Base-by-base conservation (phyloP, 108 stramenopile genomes). In the Cyclotella distinguenda region DNA sequence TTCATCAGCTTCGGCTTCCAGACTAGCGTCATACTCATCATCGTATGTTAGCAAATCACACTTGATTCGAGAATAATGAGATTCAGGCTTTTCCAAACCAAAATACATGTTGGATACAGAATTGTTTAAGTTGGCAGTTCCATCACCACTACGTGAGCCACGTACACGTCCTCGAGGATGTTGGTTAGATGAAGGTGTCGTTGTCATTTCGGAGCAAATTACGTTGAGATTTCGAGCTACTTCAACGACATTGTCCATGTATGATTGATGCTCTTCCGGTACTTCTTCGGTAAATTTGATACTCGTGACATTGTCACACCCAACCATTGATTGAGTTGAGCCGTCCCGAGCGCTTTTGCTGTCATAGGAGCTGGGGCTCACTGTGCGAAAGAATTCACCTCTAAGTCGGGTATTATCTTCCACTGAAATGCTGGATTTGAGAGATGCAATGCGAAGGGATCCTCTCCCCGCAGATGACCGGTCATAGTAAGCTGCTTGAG, bases 41-140 rank as follows among this genome's bases (percentile, higher is more conserved):
- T 72, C 71, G n/a, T 72, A 72, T 5, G 71, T 72, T 49, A 72
- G 53, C 28, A 72, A 52, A 43, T 72, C 71, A 40, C 54, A 64
- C 55, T 72, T 72, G 42, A 33, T 42, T 22, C 32, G 36, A 23
- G 60, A 72, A 49, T 72, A 72, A 26, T 54, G 54, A 50, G 50
- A 45, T 3, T 72, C 33, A 23, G 71, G 71, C 63, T 72, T 72
- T 25, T 72, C 71, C 4, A 72, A 59, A 19, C 71, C 71, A 72
- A 72, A 72, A 13, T 39, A 36, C 38, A 39, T 35, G 6, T 34
- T 10, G 43, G 55, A 16, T 5, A 13, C 23, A 23, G 60, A 23
- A 57, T 30, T 43, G 13, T 6, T 26, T 46, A 25, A 52, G 40
- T 48, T 21, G 19, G 6, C 43, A 44, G 30, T 47, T 7, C 27